Evolutionary conservation across 306 rosid genomes (phyloP).

Genomic region (Neltuma alba): DNA sequence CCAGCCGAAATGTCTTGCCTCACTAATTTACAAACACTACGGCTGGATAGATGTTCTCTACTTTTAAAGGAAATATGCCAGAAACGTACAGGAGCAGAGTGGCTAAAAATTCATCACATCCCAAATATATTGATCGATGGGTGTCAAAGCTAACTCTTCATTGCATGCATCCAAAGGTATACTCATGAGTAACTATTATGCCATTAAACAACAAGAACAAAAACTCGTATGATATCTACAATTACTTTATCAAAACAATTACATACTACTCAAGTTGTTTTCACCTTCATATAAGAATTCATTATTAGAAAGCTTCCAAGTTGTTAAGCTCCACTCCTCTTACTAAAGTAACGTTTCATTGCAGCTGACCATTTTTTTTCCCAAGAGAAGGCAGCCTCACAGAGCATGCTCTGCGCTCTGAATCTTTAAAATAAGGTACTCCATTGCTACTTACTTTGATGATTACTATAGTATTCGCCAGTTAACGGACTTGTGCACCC

Average conservation of each 20-base stretch:
- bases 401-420: neutral
- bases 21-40: neutral
- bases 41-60: rapidly evolving
- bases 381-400: neutral
- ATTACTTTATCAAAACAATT: too few species aligned
- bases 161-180: neutral
- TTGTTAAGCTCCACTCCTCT: too few species aligned
- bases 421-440: neutral
- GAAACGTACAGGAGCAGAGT: neutral
- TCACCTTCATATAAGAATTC: too few species aligned
- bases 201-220: too few species aligned
- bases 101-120: neutral
- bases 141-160: neutral
- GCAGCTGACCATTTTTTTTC: neutral
- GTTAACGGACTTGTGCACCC: neutral
- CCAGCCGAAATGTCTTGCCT: neutral
- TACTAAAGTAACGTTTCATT: neutral
- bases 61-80: neutral
- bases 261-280: too few species aligned
- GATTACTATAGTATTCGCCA: neutral
- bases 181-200: too few species aligned
- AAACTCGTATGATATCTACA: too few species aligned
- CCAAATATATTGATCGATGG: neutral
- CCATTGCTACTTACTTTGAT: neutral
- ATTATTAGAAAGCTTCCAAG: too few species aligned